A percentile compares a stretch with the other conserved stretches of the same genome.
These are phyloP conservation scores for Rubus idaeus DNA, from an alignment of 306 rosid genomes.

Conservation along the genomic window DNA sequence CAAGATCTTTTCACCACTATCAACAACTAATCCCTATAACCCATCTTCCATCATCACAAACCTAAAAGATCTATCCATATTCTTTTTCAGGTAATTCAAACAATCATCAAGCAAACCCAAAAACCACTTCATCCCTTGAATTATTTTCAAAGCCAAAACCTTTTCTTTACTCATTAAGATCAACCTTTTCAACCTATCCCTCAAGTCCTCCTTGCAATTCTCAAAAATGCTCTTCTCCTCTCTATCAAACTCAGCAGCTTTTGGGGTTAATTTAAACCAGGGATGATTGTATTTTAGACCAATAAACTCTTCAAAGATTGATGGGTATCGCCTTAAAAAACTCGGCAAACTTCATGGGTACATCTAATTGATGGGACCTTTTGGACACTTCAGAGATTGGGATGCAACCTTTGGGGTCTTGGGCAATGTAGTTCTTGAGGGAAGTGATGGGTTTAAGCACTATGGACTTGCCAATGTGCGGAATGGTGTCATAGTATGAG, in stretches of 20 bases:
- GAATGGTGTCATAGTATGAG: slow-evolving; percentile 61
- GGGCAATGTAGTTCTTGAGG: slow-evolving; percentile 72
- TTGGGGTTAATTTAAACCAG: slow-evolving; percentile 80
- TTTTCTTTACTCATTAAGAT: too few relatives aligned
- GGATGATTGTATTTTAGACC: slow-evolving; percentile 74
- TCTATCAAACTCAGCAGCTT: slow-evolving; percentile 70
- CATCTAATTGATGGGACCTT: slow-evolving; percentile 54
- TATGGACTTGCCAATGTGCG: slow-evolving; percentile 62
- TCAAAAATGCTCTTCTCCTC: slow-evolving; percentile 66
- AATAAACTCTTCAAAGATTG: slow-evolving; percentile 72
- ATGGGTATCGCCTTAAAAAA: slow-evolving; percentile 78
- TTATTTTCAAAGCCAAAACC: too few relatives aligned
- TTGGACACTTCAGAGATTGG: slow-evolving; percentile 74
- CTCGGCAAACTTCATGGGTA: slow-evolving; percentile 69
- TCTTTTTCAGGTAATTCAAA: too few relatives aligned
- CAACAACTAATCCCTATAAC: too few relatives aligned
- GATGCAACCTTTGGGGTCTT: too few relatives aligned
- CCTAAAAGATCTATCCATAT: too few relatives aligned
- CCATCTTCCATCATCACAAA: too few relatives aligned
- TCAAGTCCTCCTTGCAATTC: slow-evolving; percentile 55
- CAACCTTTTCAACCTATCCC: too few relatives aligned
- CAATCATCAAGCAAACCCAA: too few relatives aligned
- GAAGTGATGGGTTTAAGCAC: slow-evolving; percentile 63
- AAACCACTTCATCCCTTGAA: too few relatives aligned
- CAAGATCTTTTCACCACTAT: too few relatives aligned